A percentile compares a stretch with the other conserved stretches of the same genome.
Conservation (phyloP, 768 basidiomycete species). For the Termitomyces sp. region DNA sequence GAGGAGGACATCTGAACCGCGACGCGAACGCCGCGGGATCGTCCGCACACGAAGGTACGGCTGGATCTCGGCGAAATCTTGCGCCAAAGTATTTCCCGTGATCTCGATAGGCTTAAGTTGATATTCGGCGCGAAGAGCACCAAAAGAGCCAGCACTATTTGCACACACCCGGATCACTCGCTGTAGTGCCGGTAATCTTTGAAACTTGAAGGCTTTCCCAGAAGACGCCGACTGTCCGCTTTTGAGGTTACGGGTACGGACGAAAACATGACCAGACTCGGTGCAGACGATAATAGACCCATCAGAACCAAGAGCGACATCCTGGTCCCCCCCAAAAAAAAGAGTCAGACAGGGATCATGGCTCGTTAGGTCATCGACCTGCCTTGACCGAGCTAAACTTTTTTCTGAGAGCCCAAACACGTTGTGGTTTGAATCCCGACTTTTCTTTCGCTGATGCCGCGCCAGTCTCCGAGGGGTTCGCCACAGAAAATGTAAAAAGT, state of each 20-base stretch:
- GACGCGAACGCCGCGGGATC: not conserved
- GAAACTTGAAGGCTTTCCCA: slow-evolving; percentile 69
- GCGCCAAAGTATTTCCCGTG: slow-evolving; percentile 51
- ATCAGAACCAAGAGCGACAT: slow-evolving; percentile 85
- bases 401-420: slow-evolving; percentile 86
- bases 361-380: slow-evolving; percentile 16
- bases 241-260: slow-evolving; percentile 60
- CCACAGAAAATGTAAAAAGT: slow-evolving; percentile 75
- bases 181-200: slow-evolving; percentile 76
- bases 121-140: slow-evolving; percentile 76
- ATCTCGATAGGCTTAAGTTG: slow-evolving; percentile 52
- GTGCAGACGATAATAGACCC: slow-evolving; percentile 91
- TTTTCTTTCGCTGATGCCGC: slow-evolving; percentile 24
- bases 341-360: not conserved
- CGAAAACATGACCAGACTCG: slow-evolving; percentile 90
- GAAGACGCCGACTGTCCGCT: slow-evolving; percentile 20
- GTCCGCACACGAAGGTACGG: slow-evolving; percentile 48
- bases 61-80: slow-evolving; percentile 63
- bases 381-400: slow-evolving; percentile 82
- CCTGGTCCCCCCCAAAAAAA: slow-evolving; percentile 42
- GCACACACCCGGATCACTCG: slow-evolving; percentile 82
- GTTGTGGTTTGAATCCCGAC: slow-evolving; percentile 69
- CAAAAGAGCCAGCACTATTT: slow-evolving; percentile 86
- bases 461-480: slow-evolving; percentile 29
- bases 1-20: not conserved